Base-by-base conservation (phyloP, 768 basidiomycete species). In the Filobasidium wieringae region DNA sequence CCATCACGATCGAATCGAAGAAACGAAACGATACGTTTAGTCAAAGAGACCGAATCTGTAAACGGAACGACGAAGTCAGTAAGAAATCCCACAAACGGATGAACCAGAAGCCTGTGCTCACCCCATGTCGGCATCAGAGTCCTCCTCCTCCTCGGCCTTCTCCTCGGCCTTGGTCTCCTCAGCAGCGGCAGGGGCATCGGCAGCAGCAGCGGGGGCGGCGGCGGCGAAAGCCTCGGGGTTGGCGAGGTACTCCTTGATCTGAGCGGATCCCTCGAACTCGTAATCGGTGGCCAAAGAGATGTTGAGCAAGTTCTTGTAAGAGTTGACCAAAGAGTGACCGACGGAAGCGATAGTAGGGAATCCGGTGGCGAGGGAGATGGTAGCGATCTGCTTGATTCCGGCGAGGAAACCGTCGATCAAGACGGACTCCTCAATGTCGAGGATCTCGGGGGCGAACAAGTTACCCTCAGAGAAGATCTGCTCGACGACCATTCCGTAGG, bases 191-290 rank as follows among this genome's bases (percentile, higher is more conserved):
- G 63, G 60, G 45, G 62, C 64, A 30, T 59, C 52, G 51, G 79
- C 76, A 31, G 82, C 78, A 41, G 80, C 81, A 55, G 78, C 79
- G 51, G 87, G 79, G 53, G 84, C 85, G 34, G 86, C 87, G 59
- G 77, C 85, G 55, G 87, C 90, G 68, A 93, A 99, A n/a, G 92
- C 93, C 55, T 95, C 91, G 51, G 95, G 93, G 81, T 97, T 95
- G 72, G 85, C 95, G 67, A 97, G 84, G 79, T 85, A 88, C 72
- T 87, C 93, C 81, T 95, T 96, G 77, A 86, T 82, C 87, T 95
- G 88, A 73, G 88, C 88, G 57, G 87, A 81, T 60, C 84, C 91
- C 71, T 92, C 88, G 76, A 96, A 96, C 54, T 84, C 82, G 82
- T 91, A 91, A 45, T 97, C 92, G 60, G 95, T 96, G 45, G 80